Percentiles rank a stretch among this genome's conserved stretches.
Conservation (phyloP, 1,284 basidiomycete species). For the Ceratobasidium sp. region DNA sequence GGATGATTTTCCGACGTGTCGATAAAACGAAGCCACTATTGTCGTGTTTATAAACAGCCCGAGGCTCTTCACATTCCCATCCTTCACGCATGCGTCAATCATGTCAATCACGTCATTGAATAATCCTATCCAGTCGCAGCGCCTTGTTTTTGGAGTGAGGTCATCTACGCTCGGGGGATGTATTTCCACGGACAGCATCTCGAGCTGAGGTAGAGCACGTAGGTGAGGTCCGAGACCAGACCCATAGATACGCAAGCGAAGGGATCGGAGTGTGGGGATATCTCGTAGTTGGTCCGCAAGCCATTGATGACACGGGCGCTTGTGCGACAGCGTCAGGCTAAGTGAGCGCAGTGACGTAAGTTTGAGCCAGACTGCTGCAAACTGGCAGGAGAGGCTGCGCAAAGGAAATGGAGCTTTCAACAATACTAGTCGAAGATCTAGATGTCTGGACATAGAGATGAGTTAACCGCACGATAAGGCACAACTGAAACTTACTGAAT, state of each 20-base stretch:
- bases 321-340: not conserved
- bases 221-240: constrained; percentile 15
- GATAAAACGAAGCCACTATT: constrained; percentile 26
- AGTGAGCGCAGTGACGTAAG: constrained; percentile 4
- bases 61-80: not conserved
- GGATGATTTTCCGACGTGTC: not conserved
- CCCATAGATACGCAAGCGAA: constrained; percentile 12
- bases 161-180: not conserved
- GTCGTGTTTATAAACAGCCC: constrained; percentile 14
- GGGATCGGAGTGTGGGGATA: constrained; percentile 2
- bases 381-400: not conserved
- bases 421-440: not conserved
- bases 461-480: no score
- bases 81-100: not conserved
- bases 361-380: constrained; percentile 14
- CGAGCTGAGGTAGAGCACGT: not conserved
- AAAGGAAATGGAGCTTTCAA: not conserved
- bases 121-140: constrained; percentile 15
- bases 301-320: not conserved
- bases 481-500: constrained; percentile 5
- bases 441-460: not conserved
- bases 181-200: constrained; percentile 12
- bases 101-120: constrained; percentile 24
- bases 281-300: constrained; percentile 1
- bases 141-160: not conserved